Base-by-base conservation (phyloP, 495 filamentous ascomycete genomes). In the Corynascus novoguineensis region DNA sequence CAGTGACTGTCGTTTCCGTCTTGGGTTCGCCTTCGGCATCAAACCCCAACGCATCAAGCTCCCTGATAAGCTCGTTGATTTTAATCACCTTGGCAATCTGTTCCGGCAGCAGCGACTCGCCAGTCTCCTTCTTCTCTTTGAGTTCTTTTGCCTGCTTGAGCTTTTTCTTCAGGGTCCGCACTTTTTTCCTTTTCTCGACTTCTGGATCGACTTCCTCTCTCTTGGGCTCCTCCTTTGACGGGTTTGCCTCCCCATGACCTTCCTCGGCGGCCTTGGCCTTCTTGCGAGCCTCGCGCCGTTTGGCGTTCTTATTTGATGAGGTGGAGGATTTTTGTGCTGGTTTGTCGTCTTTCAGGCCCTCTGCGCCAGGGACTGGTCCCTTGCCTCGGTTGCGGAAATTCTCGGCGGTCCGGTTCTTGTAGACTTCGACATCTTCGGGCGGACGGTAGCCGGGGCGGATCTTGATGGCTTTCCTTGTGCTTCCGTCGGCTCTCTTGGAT, bases 81-180 rank as follows among this genome's bases (percentile, higher is more conserved):
- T 92, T 95, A 65, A 95, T 93, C 44, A 99, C 87, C 75, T 99
- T 99, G 57, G 90, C 92, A 51, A 97, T 85, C 74, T 99, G 95
- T 72, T 99, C 95, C 0, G 95, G 95, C 14, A 96, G 75, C 59
- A 99, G 70, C 0, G 78, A 74, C 59, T 87, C 86, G 24, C 93
- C 95, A 35, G 83, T 81, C 22, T 96, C 88, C 72, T 96, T 95
- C 78, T 96, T 96, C 63, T 84, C 86, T 64, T 87, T 86, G 40
- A 99, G 74, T 1, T 97, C 93, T 60, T 86, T 86, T 3, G 93
- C 93, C 68, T 97, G 95, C 56, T 88, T 83, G 35, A 99, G 79
- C 68, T 97, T 99, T 76, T 99, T 99, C 73, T 86, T 88, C n/a
- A 99, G 74, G 53, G 88, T 92, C 55, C 90, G 85, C 3, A 86